Base-by-base conservation (phyloP, 169 alveolate species). In the Cryptosporidium bovis region DNA sequence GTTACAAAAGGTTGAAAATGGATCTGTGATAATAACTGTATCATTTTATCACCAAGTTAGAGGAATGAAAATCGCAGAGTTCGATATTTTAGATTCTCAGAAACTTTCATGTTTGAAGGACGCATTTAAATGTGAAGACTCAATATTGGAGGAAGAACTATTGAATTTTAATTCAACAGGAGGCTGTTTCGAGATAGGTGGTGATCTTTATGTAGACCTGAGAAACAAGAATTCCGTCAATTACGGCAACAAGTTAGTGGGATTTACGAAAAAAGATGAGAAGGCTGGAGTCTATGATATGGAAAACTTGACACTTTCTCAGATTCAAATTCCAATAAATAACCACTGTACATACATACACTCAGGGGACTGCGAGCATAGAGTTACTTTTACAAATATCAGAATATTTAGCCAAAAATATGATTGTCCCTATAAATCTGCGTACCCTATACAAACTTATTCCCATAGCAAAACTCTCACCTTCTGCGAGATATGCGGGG, bases 351-450 rank as follows among this genome's bases (percentile, higher is more conserved):
- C 90, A 58, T 90, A 91, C 55, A 77, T 94, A 6, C 97, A 94
- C 68, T 93, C 94, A 64, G 97, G 97, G 12, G 96, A 93, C 82
- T 94, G 97, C 65, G 97, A 94, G 53, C 97, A 94, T 82, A 60
- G 97, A 64, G 51, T 94, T 34, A 84, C 93, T 77, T 87, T 94
- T 44, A 92, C 93, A 18, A 89, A 91, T 46, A 67, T 94, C 20
- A 68, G 97, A 31, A 64, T 82, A 31, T 91, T 83, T 40, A 44
- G 64, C 89, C 90, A 90, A 51, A 92, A 68, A 34, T 51, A 85
- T 48, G 95, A 92, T 82, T 92, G 94, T 51, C 94, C 95, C 3
- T 90, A 56, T 44, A 82, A 36, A 20, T 51, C 67, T 51, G 89
- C 92, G 64, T 94, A 94, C 71, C 97, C 97, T 18, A 71, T 94